These are phyloP conservation scores for Oidiodendron maius DNA, from an alignment of 495 filamentous ascomycete species.

Conservation along the genomic window DNA sequence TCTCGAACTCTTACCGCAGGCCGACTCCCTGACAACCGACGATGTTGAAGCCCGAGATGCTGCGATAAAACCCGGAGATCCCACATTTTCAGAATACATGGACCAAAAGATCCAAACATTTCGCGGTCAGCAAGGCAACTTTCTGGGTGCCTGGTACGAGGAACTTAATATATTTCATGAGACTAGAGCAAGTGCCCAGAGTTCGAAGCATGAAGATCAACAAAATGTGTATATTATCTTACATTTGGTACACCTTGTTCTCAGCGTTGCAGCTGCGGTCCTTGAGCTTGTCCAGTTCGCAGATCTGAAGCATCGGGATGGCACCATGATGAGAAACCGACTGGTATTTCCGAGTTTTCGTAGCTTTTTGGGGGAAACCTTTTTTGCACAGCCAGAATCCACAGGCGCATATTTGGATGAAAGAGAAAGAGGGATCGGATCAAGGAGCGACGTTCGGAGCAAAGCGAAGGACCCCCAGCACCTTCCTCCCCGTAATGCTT, in stretches of 20 bases:
- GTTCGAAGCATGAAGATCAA: neutral
- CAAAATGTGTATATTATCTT: neutral
- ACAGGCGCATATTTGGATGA: neutral
- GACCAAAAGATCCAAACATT: neutral
- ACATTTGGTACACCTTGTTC: neutral
- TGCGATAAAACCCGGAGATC: neutral
- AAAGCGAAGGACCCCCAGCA: conserved; percentile 67
- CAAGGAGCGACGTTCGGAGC: neutral
- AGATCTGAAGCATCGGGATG: conserved; percentile 53
- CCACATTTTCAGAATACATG: neutral
- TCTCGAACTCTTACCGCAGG: neutral
- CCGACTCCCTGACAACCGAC: neutral
- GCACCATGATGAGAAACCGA: conserved; percentile 51
- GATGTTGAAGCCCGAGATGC: neutral
- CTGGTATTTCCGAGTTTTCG: conserved; percentile 56
- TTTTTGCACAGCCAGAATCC: neutral
- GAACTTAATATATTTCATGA: neutral
- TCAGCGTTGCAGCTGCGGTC: neutral
- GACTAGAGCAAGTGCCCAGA: neutral
- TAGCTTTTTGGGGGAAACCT: conserved; percentile 30
- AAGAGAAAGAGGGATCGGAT: neutral
- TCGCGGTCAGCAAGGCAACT: neutral
- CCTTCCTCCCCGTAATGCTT: conserved; percentile 53
- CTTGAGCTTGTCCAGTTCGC: conserved; percentile 60
- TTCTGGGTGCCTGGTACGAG: neutral